These are phyloP conservation scores for Jacaranda mimosifolia DNA, from an alignment of 257 asterid species.

Conservation along the genomic window DNA sequence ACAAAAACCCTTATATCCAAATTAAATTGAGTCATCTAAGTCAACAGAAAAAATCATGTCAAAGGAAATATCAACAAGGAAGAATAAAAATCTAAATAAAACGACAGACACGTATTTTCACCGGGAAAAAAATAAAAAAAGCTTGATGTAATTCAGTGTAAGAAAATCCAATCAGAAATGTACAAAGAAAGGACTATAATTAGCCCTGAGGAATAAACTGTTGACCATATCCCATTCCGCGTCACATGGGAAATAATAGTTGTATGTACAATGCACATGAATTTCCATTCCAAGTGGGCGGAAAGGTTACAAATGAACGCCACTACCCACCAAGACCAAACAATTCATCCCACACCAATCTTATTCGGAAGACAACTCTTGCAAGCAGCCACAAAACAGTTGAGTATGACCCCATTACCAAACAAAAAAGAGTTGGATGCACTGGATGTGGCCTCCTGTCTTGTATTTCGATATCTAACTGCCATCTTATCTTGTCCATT, in stretches of 20 bases:
- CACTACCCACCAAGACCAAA: not conserved
- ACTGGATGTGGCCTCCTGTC: slow-evolving; percentile 41
- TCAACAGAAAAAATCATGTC: too few relatives aligned
- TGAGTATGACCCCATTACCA: slow-evolving; percentile 18
- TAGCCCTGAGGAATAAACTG: too few relatives aligned
- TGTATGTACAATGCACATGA: slow-evolving; percentile 31
- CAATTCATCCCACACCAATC: slow-evolving; percentile 15
- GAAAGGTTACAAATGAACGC: slow-evolving; percentile 4
- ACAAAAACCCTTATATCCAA: too few relatives aligned
- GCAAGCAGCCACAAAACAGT: slow-evolving; percentile 23
- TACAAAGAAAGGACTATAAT: too few relatives aligned
- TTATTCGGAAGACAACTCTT: not conserved
- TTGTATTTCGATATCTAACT: slow-evolving; percentile 42
- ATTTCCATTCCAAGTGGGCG: slow-evolving; percentile 13
- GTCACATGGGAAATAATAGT: slow-evolving; percentile 33
- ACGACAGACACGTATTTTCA: too few relatives aligned
- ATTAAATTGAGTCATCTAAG: too few relatives aligned
- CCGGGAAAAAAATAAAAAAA: too few relatives aligned
- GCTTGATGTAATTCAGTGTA: not conserved
- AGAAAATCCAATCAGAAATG: not conserved
- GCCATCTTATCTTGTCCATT: slow-evolving; percentile 44
- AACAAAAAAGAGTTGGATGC: slow-evolving; percentile 37
- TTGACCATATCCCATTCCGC: not conserved
- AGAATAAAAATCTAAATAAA: too few relatives aligned
- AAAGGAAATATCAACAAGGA: too few relatives aligned